A percentile compares a stretch with the other conserved stretches of the same genome.
These are phyloP conservation scores for Chlorociboria aeruginascens DNA, from an alignment of 495 filamentous ascomycete genomes.

Conservation along the genomic window DNA sequence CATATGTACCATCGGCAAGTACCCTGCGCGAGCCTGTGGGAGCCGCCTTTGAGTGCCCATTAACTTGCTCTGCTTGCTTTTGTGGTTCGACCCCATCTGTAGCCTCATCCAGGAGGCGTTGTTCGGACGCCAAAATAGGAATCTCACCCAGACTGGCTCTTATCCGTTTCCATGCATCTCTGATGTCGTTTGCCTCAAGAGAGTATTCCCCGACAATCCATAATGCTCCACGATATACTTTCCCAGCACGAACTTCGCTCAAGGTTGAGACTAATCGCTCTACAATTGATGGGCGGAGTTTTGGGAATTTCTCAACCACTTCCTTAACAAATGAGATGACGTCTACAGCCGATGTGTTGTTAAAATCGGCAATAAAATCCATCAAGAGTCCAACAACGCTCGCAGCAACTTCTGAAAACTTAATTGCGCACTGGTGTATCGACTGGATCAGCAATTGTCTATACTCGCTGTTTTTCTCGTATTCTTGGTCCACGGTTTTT, in stretches of 20 bases:
- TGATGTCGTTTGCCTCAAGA: slow-evolving; percentile 83
- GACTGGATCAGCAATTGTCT: slow-evolving; percentile 90
- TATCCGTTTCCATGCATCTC: slow-evolving; percentile 95
- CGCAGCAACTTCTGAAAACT: slow-evolving; percentile 94
- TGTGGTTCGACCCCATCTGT: slow-evolving; percentile 52
- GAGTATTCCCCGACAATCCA: slow-evolving; percentile 99
- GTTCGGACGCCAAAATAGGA: slow-evolving; percentile 91
- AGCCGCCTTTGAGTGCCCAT: slow-evolving; percentile 54
- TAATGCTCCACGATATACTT: slow-evolving; percentile 90
- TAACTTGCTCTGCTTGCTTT: slow-evolving; percentile 59
- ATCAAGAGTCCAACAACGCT: slow-evolving; percentile 96
- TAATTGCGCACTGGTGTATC: slow-evolving; percentile 97
- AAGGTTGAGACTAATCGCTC: slow-evolving; percentile 82
- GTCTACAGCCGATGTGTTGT: slow-evolving; percentile 91
- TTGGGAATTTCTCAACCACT: slow-evolving; percentile 96
- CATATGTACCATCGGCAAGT: slow-evolving; percentile 92
- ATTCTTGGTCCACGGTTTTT: slow-evolving; percentile 96
- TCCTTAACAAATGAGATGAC: slow-evolving; percentile 98
- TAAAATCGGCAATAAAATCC: slow-evolving; percentile 99
- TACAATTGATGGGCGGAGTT: slow-evolving; percentile 75
- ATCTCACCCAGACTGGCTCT: slow-evolving; percentile 92
- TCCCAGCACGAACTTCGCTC: slow-evolving; percentile 88
- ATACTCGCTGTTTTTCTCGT: slow-evolving; percentile 98
- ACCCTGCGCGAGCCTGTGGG: slow-evolving; percentile 83
- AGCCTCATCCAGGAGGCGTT: slow-evolving; percentile 72